Percentiles rank a stretch among this genome's conserved stretches.
phyloP scores from a whole-genome alignment of 23 red algal genomes.

The Gracilariopsis chorda region DNA sequence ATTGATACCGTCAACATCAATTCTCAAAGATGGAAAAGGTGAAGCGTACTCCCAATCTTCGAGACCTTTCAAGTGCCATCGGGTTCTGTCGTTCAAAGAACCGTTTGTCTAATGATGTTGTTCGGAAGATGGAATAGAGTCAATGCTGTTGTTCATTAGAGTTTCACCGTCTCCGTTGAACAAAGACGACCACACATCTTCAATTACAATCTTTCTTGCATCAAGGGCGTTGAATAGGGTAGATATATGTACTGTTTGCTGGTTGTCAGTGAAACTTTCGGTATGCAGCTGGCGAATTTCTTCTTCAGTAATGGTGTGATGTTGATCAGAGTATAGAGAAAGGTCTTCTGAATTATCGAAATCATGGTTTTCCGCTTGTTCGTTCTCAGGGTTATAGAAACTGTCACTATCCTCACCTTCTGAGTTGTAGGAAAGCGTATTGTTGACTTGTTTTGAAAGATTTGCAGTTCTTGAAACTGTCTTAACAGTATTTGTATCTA shows the following conservation, averaged over 20 bases:
- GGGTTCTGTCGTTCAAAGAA: neutral
- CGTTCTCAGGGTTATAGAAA: neutral
- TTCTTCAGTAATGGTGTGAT: neutral
- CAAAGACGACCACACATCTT: neutral
- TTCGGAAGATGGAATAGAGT: neutral
- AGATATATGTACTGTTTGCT: neutral
- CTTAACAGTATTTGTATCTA: neutral
- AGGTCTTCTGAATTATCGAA: neutral
- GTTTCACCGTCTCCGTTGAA: neutral
- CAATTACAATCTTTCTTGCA: neutral
- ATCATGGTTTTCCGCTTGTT: neutral
- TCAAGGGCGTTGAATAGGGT: neutral
- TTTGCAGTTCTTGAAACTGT: neutral
- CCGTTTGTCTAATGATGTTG: neutral
- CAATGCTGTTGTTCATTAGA: neutral
- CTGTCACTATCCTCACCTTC: neutral
- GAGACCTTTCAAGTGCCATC: neutral
- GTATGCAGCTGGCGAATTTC: neutral
- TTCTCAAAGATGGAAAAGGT: neutral
- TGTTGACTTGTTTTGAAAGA: neutral
- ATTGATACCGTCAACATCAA: neutral
- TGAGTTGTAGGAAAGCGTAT: neutral
- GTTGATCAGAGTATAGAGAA: neutral
- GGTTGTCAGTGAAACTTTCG: neutral
- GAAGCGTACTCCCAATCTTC: neutral